These are phyloP conservation scores for Lathyrus sativus DNA, from an alignment of 306 rosid genomes.

Conservation along the genomic window DNA sequence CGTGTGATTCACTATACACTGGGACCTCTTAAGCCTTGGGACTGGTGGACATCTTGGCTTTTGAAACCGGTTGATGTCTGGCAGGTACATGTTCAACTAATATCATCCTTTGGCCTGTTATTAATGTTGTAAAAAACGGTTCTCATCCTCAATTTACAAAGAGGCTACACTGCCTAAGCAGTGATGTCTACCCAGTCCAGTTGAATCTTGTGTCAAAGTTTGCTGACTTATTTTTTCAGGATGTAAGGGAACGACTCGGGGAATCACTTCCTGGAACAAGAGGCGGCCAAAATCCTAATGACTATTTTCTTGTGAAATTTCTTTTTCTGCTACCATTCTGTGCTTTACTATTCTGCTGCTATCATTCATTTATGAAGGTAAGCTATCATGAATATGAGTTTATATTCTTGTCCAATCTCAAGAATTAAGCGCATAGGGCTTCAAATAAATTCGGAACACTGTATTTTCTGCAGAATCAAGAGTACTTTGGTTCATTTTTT, in stretches of 20 bases:
- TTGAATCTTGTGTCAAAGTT: constrained; percentile 33
- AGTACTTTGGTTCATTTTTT: constrained; percentile 53
- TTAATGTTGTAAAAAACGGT: background rate
- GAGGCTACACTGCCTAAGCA: constrained; percentile 5
- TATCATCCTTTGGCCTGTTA: constrained; percentile 18
- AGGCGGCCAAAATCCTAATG: constrained; percentile 83
- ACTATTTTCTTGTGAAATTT: constrained; percentile 73
- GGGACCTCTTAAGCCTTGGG: constrained; percentile 99
- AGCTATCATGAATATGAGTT: constrained; percentile 38
- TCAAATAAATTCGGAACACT: constrained; percentile 29
- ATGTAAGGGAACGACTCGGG: constrained; percentile 72
- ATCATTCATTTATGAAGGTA: constrained; percentile 69
- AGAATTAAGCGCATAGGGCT: constrained; percentile 16
- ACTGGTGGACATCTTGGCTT: constrained; percentile 99
- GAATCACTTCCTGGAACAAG: constrained; percentile 92
- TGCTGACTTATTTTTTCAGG: constrained; percentile 49
- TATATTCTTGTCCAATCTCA: constrained; percentile 26
- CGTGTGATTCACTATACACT: constrained; percentile 94
- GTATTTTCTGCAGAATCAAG: constrained; percentile 57
- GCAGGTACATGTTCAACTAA: constrained; percentile 69
- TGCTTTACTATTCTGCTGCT: constrained; percentile 64
- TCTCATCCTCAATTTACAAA: background rate
- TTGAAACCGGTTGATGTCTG: constrained; percentile 98
- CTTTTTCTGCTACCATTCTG: constrained; percentile 73
- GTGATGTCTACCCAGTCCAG: background rate